Conservation (phyloP, 1,284 basidiomycete species). For the Malassezia yamatoensis region DNA sequence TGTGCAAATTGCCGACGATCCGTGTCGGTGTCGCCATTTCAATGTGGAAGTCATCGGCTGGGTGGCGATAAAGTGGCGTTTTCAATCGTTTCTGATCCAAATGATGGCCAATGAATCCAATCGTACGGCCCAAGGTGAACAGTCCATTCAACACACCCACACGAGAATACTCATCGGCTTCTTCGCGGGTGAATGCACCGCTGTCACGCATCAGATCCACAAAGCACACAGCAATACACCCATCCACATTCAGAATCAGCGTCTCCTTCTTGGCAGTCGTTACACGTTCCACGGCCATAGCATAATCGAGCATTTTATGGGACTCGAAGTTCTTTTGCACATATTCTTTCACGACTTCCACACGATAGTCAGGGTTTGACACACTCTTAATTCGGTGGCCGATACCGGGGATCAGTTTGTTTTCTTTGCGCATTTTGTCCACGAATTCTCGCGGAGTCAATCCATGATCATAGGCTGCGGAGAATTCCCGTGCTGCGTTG, state of each 20-base stretch:
- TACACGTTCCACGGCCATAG: slow-evolving; percentile 94
- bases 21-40: slow-evolving; percentile 40
- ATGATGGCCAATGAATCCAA: slow-evolving; percentile 91
- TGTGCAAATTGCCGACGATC: slow-evolving; percentile 27
- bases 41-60: slow-evolving; percentile 49
- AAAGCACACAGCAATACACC: slow-evolving; percentile 95
- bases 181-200: slow-evolving; percentile 88
- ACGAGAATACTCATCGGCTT: slow-evolving; percentile 89
- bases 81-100: slow-evolving; percentile 76
- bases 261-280: slow-evolving; percentile 97
- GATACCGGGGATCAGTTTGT: slow-evolving; percentile 96
- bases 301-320: slow-evolving; percentile 69
- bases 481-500: slow-evolving; percentile 89
- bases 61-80: slow-evolving; percentile 45
- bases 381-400: slow-evolving; percentile 98
- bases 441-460: slow-evolving; percentile 94
- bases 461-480: slow-evolving; percentile 68
- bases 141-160: slow-evolving; percentile 88
- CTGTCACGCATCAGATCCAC: slow-evolving; percentile 85
- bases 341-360: slow-evolving; percentile 95
- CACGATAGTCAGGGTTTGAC: slow-evolving; percentile 55
- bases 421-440: slow-evolving; percentile 84
- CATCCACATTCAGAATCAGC: slow-evolving; percentile 61
- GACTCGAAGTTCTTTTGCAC: slow-evolving; percentile 91
- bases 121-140: slow-evolving; percentile 91